Base-by-base conservation (phyloP, 208 protist genomes). In the Trypanosoma avium region DNA sequence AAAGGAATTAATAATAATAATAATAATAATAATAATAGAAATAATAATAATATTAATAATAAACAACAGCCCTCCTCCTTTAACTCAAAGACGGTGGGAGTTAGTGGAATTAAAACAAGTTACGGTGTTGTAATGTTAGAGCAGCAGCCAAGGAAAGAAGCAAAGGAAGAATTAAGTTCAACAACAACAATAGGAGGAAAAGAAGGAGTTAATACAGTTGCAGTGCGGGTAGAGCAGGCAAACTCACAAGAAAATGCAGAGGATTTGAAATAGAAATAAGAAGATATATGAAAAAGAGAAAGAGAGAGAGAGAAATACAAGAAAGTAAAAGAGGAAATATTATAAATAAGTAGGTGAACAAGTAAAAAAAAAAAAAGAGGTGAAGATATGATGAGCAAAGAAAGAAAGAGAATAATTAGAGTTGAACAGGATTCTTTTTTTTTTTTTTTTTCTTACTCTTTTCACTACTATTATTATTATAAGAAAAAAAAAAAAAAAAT, bases 91-190 rank as follows among this genome's bases (percentile, higher is more conserved):
- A n/a, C n/a, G n/a, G n/a, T n/a, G n/a, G n/a, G n/a, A n/a, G n/a
- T n/a, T n/a, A n/a, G n/a, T 29, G 63, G 61, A 26, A 58, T 88
- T 12, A 73, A 50, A 47, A 92, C 88, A 19, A 72, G 73, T 52
- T 94, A 88, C 63, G 84, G 88, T 49, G 54, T 75, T 17, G 78
- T 93, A 26, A 61, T 73, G 15, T 48, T 69, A 30, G 86, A 93
- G 62, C 79, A 29, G 82, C 86, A 24, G 53, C 40, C 0, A 65
- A 42, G 17, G 63, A 59, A 9, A 24, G 43, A 0, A 50, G 42
- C n/a, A 47, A 55, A 30, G 47, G 49, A 1, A 73, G 48, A 27
- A 63, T 35, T 48, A n/a, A n/a, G n/a, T n/a, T n/a, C n/a, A n/a
- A n/a, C n/a, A n/a, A n/a, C 0, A 65, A 42, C 10, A 59, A 59